Percentiles rank a stretch among this genome's conserved stretches.
These are phyloP conservation scores for Cryptococcus deneoformans DNA, from an alignment of 1,284 basidiomycete species.

Conservation along the genomic window DNA sequence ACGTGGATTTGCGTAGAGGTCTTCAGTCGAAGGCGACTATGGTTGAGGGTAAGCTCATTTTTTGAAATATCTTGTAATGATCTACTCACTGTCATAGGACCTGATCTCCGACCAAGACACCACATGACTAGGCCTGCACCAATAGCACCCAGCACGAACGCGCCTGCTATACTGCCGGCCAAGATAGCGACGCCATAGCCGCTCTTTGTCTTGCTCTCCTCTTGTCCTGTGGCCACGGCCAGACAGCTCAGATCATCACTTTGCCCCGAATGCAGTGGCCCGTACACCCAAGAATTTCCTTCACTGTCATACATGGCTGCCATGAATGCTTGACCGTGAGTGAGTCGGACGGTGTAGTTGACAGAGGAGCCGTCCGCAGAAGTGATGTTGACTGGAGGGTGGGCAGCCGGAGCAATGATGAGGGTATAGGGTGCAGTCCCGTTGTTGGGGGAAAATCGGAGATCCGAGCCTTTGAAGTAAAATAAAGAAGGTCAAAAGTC, in stretches of 20 bases:
- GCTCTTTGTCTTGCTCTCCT: neutral
- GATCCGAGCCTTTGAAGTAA: conserved; percentile 20
- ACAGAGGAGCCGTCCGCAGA: conserved; percentile 14
- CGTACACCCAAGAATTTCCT: conserved; percentile 26
- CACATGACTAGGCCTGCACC: conserved; percentile 16
- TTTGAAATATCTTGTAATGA: too few relatives aligned
- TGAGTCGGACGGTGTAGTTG: conserved; percentile 32
- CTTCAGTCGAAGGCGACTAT: conserved; percentile 1
- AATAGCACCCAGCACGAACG: conserved; percentile 21
- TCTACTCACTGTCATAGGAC: too few relatives aligned
- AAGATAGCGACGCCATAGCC: conserved; percentile 12
- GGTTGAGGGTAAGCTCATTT: neutral
- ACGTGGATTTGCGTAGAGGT: conserved; percentile 16
- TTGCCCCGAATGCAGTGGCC: conserved; percentile 29
- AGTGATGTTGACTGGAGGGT: conserved; percentile 36
- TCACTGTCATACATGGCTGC: conserved; percentile 23
- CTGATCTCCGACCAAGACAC: conserved; percentile 2
- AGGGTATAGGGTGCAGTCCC: conserved; percentile 32
- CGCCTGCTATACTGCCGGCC: conserved; percentile 20
- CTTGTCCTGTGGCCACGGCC: conserved; percentile 19
- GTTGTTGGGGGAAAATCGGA: conserved; percentile 30
- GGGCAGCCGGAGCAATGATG: conserved; percentile 30
- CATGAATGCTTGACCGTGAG: conserved; percentile 36
- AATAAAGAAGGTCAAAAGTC: too few relatives aligned
- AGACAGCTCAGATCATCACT: conserved; percentile 22